Conservation (phyloP, 2,329 filamentous ascomycete genomes). For the Setomelanomma holmii region DNA sequence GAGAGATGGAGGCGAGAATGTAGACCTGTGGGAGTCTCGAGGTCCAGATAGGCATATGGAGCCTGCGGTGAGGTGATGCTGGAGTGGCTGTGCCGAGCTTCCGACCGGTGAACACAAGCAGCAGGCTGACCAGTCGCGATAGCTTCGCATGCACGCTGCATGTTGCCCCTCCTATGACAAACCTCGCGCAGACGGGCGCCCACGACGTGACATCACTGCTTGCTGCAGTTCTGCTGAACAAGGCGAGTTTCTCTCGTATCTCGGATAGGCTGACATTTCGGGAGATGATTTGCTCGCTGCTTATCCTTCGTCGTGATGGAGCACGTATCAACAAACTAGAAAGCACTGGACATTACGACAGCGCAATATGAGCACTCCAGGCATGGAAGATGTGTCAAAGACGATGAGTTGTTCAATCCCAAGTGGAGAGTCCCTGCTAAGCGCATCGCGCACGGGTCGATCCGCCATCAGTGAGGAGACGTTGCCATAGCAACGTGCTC, state of each 20-base stretch:
- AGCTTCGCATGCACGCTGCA: not conserved
- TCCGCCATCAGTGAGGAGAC: slow-evolving; percentile 9
- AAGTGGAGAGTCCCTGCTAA: slow-evolving; percentile 8
- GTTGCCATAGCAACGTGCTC: slow-evolving; percentile 23
- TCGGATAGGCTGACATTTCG: not conserved
- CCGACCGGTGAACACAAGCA: not conserved
- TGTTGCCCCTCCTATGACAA: not conserved
- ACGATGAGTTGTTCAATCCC: slow-evolving; percentile 10
- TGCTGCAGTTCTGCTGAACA: not conserved
- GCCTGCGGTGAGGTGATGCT: slow-evolving; percentile 7
- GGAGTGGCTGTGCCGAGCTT: not conserved
- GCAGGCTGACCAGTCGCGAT: not conserved
- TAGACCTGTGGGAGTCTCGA: slow-evolving; percentile 1
- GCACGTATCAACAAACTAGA: not conserved
- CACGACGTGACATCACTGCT: not conserved
- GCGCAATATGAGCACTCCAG: not conserved
- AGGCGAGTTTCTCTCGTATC: not conserved
- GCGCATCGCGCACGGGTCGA: slow-evolving; percentile 19
- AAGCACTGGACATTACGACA: slow-evolving; percentile 1
- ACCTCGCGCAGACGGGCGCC: not conserved
- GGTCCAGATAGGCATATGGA: not conserved
- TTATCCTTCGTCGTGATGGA: slow-evolving; percentile 10
- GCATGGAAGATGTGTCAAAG: slow-evolving; percentile 14
- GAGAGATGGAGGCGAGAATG: not conserved
- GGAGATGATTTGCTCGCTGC: not conserved